Evolutionary conservation across 176 grass and related monocot genomes (phyloP), one percentile per base, ranked within the genome.

Genomic region (Phoenix roebelenii): DNA sequence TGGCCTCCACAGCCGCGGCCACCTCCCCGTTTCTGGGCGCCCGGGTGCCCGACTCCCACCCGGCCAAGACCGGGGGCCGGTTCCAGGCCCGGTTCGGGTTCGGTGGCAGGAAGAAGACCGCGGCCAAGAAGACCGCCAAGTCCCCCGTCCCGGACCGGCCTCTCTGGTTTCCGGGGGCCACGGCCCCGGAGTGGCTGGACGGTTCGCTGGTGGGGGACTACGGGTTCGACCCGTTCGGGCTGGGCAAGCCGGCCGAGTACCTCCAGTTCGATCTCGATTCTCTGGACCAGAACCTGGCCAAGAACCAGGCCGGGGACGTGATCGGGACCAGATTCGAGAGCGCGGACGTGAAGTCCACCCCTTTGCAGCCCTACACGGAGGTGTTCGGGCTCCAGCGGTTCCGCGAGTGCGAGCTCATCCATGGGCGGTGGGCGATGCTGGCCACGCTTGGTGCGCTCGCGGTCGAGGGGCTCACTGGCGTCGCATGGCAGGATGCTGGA

Each of bases 401-500:
- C 81, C 81, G 93, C 60, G 93, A 97, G 81, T 97, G 93, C 73
- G 87, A 97, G 81, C 87, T 97, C 51, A 97, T 97, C 68, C 93
- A 97, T 20, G 93, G 93, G 22, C 81, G 93, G 58, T 97, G 93
- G 93, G 87, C 93, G 66, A 97, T 97, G 93, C 85, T 97, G 58
- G 93, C 84, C 51, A 97, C 93, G 52, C 93, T 97, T 59, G 93
- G 93, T 20, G 93, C 93, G 58, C 75, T 97, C 57, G 17, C 81
- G 57, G 93, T 97, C 59, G 93, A 97, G 78, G 78, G 85, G 84
- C 87, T 97, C 79, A 97, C 93, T 24, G 93, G 93, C 23, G 87
- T 97, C 84, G 85, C 93, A 22, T 97, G 93, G 93, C 93, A 97
- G 72, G 93, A 97, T n/a, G 93, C 93, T 29, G 93, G 93, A 23